Evolutionary conservation across 768 basidiomycete species (phyloP), one percentile per base, ranked within the genome.

Genomic region (Phlegmacium glaucopus): DNA sequence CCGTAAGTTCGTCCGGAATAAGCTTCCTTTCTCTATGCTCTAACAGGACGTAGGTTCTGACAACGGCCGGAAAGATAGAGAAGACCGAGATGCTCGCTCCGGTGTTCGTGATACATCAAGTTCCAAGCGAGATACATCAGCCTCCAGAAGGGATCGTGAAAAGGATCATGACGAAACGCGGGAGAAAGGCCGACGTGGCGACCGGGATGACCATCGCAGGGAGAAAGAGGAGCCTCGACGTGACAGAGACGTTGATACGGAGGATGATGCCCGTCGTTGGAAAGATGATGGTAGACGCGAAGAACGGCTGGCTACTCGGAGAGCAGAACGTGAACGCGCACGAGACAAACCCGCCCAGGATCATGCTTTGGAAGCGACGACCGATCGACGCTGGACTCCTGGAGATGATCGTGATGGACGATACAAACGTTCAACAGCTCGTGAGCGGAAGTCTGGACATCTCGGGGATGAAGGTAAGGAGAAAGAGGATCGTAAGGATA

Each of bases 231-330:
- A 75, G 27, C 50, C 62, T 49, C 63, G 67, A 35, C 51, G 63
- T 26, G 68, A 70, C 32, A 63, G 66, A 27, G 76, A 75, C 44
- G 54, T 62, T 16, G 73, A 72, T n/a, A 82, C 82, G 12, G 66
- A 66, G 7, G 87, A 89, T 37, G 86, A 90, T 54, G 69, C 82
- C 18, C 74, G 89, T 44, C 79, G 82, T 50, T 91, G 88, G 88
- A 74, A 86, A 56, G 88, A 91, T 59, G 88, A 90, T 54, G 88
- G 88, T 12, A 86, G 80, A 62, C 77, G 88, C 39, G 88, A 91
- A 36, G 88, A 91, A 58, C 74, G 88, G 28, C 59, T 89, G 46
- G 77, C 82, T 35, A 72, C 80, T 15, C 74, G 85, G 44, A 77
- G 85, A 48, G 72, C 78, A 47, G 75, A 77, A 36, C 76, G 79